Base-by-base conservation (phyloP, 2,329 filamentous ascomycete species). In the Stachybotrys chartarum region DNA sequence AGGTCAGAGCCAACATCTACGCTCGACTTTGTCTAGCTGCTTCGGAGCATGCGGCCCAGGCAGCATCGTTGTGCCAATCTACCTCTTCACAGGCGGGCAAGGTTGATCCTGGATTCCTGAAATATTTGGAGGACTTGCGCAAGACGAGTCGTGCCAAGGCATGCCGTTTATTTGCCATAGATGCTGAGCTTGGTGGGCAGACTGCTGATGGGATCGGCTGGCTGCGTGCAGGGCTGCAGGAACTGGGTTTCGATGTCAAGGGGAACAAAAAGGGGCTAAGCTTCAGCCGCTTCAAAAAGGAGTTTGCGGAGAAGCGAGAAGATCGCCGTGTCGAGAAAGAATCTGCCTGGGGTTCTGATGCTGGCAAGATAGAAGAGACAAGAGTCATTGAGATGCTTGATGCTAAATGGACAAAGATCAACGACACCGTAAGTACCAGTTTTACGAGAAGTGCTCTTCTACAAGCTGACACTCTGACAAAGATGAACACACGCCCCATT, bases 341-440 rank as follows among this genome's bases (percentile, higher is more conserved):
- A 50, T 74, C 76, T 1, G 76, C 76, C 31, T 94, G 90, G 90
- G 92, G 92, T 0, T 77, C 86, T 50, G 92, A 97, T 71, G 93
- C 87, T 0, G 93, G 94, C 1, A 86, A 83, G 63, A 73, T 90
- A 17, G 94, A 97, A 69, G 94, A 99, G 72, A 84, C 80, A 2
- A 80, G 91, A 55, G 87, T 97, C 3, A 78, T 97, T 53, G 89
- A 94, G 63, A 90, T 94, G 84, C 75, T 99, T 39, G 83, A 95
- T 63, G 80, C 78, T 44, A 97, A 96, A 69, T 97, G 94, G 93
- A 84, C 83, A 58, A 94, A 91, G 73, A 84, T 91, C 72, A 99
- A 99, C 66, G 91, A 97, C 70, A 96, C 90, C 17, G 90, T 95
- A 73, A 74, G 83, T 59, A 6, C 35, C 32, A 42, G 53, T 44